Evolutionary conservation across 2,329 filamentous ascomycete species (phyloP).

Genomic region (Monosporascus ibericus): DNA sequence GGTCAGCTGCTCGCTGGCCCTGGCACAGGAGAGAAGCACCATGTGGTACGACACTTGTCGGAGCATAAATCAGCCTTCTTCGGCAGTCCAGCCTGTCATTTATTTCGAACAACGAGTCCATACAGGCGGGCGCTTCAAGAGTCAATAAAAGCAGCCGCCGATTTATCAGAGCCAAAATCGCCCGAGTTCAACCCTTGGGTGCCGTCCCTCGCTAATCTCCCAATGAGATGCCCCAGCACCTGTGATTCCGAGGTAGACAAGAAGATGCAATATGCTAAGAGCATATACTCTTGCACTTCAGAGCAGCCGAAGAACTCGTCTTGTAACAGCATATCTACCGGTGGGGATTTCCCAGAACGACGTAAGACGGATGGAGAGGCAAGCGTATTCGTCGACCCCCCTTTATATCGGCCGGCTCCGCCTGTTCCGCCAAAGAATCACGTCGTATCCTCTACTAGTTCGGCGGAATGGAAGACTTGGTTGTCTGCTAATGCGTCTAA

Average conservation of each 20-base stretch:
- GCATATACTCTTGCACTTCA: constrained; percentile 39
- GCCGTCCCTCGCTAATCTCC: constrained; percentile 35
- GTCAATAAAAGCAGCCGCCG: constrained; percentile 34
- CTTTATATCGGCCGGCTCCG: constrained; percentile 19
- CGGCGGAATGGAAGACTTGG: constrained; percentile 48
- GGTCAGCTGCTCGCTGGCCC: neutral
- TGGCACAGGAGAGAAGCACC: constrained; percentile 9
- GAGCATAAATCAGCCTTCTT: constrained; percentile 45
- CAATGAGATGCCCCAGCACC: constrained; percentile 32
- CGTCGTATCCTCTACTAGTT: constrained; percentile 27
- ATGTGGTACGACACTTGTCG: constrained; percentile 26
- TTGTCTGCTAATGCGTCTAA: constrained; percentile 46
- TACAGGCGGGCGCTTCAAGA: constrained; percentile 47
- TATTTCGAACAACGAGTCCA: constrained; percentile 50
- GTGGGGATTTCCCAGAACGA: constrained; percentile 11
- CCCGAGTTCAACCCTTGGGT: constrained; percentile 31
- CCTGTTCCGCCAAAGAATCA: constrained; percentile 19
- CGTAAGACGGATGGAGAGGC: constrained; percentile 24
- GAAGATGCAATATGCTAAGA: constrained; percentile 37
- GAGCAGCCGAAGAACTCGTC: constrained; percentile 10
- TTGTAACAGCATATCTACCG: constrained; percentile 5
- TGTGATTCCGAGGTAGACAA: constrained; percentile 33
- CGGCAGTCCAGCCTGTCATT: constrained; percentile 42
- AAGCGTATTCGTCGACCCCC: constrained; percentile 27
- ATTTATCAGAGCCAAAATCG: constrained; percentile 15